These are phyloP conservation scores for Fusarium torreyae DNA, from an alignment of 2,329 filamentous ascomycete species.

Conservation along the genomic window DNA sequence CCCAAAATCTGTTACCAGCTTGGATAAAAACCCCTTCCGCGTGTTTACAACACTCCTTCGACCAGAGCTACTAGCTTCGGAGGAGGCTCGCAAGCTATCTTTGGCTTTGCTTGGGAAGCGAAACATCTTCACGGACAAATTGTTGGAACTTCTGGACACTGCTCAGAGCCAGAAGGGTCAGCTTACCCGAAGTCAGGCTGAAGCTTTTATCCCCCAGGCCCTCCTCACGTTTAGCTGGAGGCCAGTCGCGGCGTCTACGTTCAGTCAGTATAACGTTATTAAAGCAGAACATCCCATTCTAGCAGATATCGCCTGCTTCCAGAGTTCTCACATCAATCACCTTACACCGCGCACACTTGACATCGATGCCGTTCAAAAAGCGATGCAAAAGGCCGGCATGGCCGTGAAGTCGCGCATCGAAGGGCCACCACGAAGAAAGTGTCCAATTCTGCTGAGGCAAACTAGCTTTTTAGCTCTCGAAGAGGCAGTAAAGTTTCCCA, in stretches of 20 bases:
- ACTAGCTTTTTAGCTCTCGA: constrained; percentile 68
- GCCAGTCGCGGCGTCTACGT: constrained; percentile 55
- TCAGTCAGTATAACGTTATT: constrained; percentile 59
- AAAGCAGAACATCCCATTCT: constrained; percentile 62
- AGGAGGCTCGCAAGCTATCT: constrained; percentile 52
- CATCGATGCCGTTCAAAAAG: constrained; percentile 62
- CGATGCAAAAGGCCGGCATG: constrained; percentile 54
- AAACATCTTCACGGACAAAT: too few species aligned
- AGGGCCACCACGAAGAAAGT: constrained; percentile 61
- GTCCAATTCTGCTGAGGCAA: constrained; percentile 64
- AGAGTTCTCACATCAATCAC: constrained; percentile 66
- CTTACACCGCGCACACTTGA: constrained; percentile 66
- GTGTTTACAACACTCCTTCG: constrained; percentile 57
- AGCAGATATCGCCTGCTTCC: constrained; percentile 61
- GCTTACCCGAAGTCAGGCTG: too few species aligned
- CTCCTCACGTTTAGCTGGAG: constrained; percentile 63
- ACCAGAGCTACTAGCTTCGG: constrained; percentile 55
- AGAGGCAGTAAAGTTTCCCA: constrained; percentile 60
- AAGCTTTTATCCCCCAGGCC: too few species aligned
- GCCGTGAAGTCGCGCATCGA: constrained; percentile 63
- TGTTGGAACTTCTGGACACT: too few species aligned
- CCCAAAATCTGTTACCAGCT: constrained; percentile 52
- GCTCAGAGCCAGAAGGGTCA: too few species aligned
- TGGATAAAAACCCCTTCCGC: constrained; percentile 56
- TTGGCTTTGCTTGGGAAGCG: constrained; percentile 35